Percentiles rank a stretch among this genome's conserved stretches.
phyloP scores from a whole-genome alignment of 78 protist species.

The Paratrimastix pyriformis region DNA sequence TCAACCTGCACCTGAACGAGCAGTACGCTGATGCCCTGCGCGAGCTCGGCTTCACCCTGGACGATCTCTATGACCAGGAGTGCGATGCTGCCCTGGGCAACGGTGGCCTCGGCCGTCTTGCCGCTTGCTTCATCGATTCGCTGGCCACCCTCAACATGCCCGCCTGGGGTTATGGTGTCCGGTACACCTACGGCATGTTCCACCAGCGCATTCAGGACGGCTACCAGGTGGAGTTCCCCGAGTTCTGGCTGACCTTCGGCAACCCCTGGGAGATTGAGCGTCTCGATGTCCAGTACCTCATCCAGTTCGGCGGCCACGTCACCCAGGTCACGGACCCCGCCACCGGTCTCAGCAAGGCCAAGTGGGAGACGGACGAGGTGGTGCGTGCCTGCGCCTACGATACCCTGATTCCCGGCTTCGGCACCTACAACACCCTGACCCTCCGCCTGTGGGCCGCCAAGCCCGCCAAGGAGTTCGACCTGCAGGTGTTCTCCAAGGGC shows the following conservation, averaged over 20 bases:
- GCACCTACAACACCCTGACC: constrained; percentile 62
- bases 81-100: constrained; percentile 92
- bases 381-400: constrained; percentile 67
- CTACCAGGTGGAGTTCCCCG: constrained; percentile 46
- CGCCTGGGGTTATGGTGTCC: constrained; percentile 73
- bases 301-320: constrained; percentile 53
- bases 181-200: constrained; percentile 85
- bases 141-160: constrained; percentile 79
- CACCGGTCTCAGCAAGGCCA: background rate
- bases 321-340: background rate
- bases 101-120: constrained; percentile 91
- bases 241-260: constrained; percentile 51
- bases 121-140: constrained; percentile 91
- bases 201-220: constrained; percentile 74
- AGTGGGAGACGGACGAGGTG: constrained; percentile 64
- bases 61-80: constrained; percentile 70
- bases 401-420: constrained; percentile 78
- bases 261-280: constrained; percentile 84
- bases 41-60: constrained; percentile 37
- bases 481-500: constrained; percentile 51
- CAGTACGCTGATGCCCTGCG: constrained; percentile 44
- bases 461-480: constrained; percentile 71
- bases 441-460: constrained; percentile 83
- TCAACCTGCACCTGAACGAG: constrained; percentile 41
- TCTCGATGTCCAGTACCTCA: constrained; percentile 53